Evolutionary conservation across 306 rosid species (phyloP), one percentile per base, ranked within the genome.

Genomic region (Purshia tridentata): DNA sequence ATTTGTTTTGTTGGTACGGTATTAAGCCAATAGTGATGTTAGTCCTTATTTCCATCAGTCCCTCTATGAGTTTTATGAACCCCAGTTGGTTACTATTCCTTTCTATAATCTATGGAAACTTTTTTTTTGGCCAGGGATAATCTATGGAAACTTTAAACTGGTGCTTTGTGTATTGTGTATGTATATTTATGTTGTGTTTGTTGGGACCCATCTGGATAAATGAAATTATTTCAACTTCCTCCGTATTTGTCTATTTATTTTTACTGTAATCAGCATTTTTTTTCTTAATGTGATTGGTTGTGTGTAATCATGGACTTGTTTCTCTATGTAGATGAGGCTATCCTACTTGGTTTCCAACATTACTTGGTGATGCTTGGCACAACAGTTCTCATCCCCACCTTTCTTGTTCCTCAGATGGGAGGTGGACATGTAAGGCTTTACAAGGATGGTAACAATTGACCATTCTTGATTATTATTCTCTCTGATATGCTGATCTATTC

Each of bases 361-460:
- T 93, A 93, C 84, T 79, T 93, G 79, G 98, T 93, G 84, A 93
- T 93, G 98, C 94, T 93, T 58, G 98, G 98, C 39, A 93, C 98
- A 63, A 85, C 97, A 16, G 98, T 93, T 73, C 84, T 93, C 63
- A 93, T 93, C 70, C 98, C 98, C 2, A 81, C 92, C 77, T 86
- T 83, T 85, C 86, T 93, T 11, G 97, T 91, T 78, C 96, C 98
- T 20, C 98, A 91, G 52, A 93, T 93, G 97, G 98, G 96, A 82
- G 98, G 97, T 77, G 98, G 98, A 82, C 85, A 89, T 76, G 98
- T 93, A 86, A 89, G 93, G 35, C 51, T 61, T 71, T 64, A 46
- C n/a, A 50, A 53, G 16, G 19, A 66, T 45, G 8, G 6, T 18
- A 14, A 37, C 54, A 54, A 50, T 57, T 18, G 64, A 45, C 53